A percentile compares a stretch with the other conserved stretches of the same genome.
Evolutionary conservation across 2,329 filamentous ascomycete species (phyloP).

Genomic region (Aspergillus piperis): DNA sequence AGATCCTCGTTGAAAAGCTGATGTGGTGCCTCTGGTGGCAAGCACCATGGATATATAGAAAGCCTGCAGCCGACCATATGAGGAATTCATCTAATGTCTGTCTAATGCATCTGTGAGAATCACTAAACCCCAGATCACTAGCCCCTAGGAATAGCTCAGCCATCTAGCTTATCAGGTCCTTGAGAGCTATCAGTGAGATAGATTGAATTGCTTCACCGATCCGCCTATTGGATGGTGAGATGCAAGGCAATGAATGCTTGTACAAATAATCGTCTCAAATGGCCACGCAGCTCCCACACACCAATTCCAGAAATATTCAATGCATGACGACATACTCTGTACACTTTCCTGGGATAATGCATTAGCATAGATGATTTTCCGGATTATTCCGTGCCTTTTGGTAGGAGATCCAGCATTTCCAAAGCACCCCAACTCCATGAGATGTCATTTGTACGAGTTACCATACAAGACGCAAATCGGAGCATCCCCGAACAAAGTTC

Average conservation of each 20-base stretch:
- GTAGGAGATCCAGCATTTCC: neutral
- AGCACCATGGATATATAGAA: neutral
- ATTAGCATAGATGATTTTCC: neutral
- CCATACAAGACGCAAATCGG: neutral
- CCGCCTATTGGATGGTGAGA: neutral
- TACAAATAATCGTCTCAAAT: neutral
- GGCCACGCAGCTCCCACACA: neutral
- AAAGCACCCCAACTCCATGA: neutral
- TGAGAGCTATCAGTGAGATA: neutral
- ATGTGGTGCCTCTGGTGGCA: too few relatives aligned
- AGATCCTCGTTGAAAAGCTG: too few relatives aligned
- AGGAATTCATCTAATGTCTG: neutral
- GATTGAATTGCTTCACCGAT: neutral
- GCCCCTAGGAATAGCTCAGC: neutral
- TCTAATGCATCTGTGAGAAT: neutral
- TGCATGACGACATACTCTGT: neutral
- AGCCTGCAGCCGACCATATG: neutral
- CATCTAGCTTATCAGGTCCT: neutral
- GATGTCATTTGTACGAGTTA: neutral
- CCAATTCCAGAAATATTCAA: neutral
- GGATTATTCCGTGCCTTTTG: neutral
- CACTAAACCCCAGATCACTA: neutral
- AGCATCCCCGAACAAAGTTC: neutral
- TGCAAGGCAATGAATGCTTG: neutral
- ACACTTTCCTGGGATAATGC: neutral